These are phyloP conservation scores for Geopyxis carbonaria DNA, from an alignment of 495 filamentous ascomycete species.

Conservation along the genomic window DNA sequence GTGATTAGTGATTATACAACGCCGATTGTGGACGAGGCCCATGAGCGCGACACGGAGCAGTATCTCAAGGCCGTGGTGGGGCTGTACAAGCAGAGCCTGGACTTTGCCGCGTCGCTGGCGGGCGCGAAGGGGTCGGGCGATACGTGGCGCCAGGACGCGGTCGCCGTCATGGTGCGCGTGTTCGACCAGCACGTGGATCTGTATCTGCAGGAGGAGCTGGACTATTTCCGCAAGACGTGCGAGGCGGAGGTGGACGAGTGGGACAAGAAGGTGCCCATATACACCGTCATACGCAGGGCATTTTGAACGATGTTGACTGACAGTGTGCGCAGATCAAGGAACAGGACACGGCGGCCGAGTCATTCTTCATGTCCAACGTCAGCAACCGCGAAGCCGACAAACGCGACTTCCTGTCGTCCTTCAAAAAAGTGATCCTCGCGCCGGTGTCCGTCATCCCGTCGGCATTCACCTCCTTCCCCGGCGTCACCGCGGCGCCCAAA, in stretches of 20 bases:
- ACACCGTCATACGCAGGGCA: slow-evolving; percentile 38
- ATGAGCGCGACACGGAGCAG: slow-evolving; percentile 51
- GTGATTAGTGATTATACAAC: slow-evolving; percentile 77
- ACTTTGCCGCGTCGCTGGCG: slow-evolving; percentile 51
- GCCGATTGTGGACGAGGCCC: slow-evolving; percentile 74
- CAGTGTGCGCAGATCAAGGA: slow-evolving; percentile 29
- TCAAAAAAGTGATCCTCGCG: slow-evolving; percentile 98
- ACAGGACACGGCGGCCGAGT: slow-evolving; percentile 78
- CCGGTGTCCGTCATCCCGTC: slow-evolving; percentile 76
- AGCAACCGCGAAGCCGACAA: slow-evolving; percentile 93
- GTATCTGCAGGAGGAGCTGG: slow-evolving; percentile 83
- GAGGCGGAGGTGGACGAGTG: slow-evolving; percentile 62
- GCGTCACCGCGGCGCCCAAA: not conserved
- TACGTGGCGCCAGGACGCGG: slow-evolving; percentile 39
- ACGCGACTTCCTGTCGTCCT: slow-evolving; percentile 84
- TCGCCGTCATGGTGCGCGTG: slow-evolving; percentile 44
- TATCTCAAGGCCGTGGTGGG: slow-evolving; percentile 79
- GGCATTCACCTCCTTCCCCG: slow-evolving; percentile 27
- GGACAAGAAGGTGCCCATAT: no score
- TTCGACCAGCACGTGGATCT: slow-evolving; percentile 89
- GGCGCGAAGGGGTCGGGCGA: slow-evolving; percentile 37
- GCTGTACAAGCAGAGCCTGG: slow-evolving; percentile 66
- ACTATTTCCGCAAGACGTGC: slow-evolving; percentile 59
- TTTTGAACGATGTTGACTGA: slow-evolving; percentile 2
- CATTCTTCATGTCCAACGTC: slow-evolving; percentile 85